phyloP scores from a whole-genome alignment of 495 filamentous ascomycete species.

The Aspergillus heteromorphus region DNA sequence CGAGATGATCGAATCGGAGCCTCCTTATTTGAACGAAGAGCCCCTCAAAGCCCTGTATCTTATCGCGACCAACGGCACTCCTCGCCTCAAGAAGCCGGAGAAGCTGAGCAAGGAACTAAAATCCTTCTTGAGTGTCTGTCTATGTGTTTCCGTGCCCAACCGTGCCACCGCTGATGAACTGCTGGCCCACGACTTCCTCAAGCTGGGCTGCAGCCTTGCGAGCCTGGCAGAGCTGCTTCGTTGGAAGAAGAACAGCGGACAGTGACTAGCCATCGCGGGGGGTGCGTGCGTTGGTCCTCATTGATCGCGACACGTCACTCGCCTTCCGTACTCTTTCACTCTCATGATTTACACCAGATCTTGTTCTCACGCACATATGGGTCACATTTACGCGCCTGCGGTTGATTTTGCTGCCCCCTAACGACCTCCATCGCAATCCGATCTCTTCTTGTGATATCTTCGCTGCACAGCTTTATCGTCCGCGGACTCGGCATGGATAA shows the following conservation, averaged over 20 bases:
- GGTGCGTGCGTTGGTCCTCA: conserved; percentile 1
- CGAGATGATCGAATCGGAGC: conserved; percentile 99
- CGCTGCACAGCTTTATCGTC: conserved; percentile 10
- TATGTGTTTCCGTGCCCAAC: conserved; percentile 94
- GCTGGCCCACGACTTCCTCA: conserved; percentile 73
- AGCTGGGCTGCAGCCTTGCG: conserved; percentile 59
- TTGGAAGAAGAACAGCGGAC: conserved; percentile 50
- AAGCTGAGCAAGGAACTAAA: conserved; percentile 96
- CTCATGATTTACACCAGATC: conserved; percentile 21
- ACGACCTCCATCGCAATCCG: conserved; percentile 21
- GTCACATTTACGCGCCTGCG: conserved; percentile 27
- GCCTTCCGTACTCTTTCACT: conserved; percentile 7
- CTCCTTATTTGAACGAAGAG: conserved; percentile 96
- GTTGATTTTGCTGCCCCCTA: conserved; percentile 20
- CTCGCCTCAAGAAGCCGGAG: conserved; percentile 93
- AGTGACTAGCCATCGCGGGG: conserved; percentile 21
- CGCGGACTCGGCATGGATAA: conserved; percentile 26
- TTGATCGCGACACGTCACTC: not conserved
- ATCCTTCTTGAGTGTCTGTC: conserved; percentile 87
- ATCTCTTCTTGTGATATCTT: conserved; percentile 20
- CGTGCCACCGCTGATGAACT: conserved; percentile 87
- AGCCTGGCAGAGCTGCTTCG: conserved; percentile 82
- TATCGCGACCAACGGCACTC: conserved; percentile 96
- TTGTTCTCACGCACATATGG: conserved; percentile 34
- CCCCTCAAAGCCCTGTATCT: conserved; percentile 92